Base-by-base conservation (phyloP, 148 eudicot species). In the Chenopodium suecicum region DNA sequence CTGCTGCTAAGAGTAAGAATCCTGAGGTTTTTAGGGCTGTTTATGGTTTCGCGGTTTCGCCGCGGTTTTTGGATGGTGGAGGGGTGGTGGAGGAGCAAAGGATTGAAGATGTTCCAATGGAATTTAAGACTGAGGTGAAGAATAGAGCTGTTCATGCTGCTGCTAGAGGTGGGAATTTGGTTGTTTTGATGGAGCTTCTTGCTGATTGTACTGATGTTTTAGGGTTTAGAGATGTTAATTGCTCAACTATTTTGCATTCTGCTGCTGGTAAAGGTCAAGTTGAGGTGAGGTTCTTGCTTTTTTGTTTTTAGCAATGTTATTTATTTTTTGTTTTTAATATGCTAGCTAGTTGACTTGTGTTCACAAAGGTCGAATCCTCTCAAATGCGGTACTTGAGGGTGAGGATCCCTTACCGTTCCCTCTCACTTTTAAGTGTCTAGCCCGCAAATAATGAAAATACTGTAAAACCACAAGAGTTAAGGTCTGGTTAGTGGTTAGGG, bases 131-230 rank as follows among this genome's bases (percentile, higher is more conserved):
- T 83, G 99, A 94, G 88, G 91, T 96, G 88, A 86, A 78, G 91
- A 94, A 90, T 64, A 90, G 99, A 73, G 99, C 93, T 81, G 79
- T 91, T 86, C 93, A 94, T 84, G 97, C 98, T 64, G 94, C 93
- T 81, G 93, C 99, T 54, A 92, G 99, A 89, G 99, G 98, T 54
- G 99, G 99, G 10, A 90, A 91, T 90, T 82, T 94, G 87, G 64
- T 52, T 81, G 82, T 90, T 32, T 88, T 95, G 90, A 88, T 80
- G 87, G 93, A 92, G 69, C 88, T 93, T 78, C 86, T 95, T 74
- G 88, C 10, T 48, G 81, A 27, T 74, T 74, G 32, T 83, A 13
- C 77, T 75, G 92, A 89, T 83, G 89, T 87, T 23, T 86, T 95
- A 90, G 85, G 83, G 73, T 95, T 84, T 64, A 89, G 91, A 78